Base-by-base conservation (phyloP, 1,284 basidiomycete species). In the Cystobasidium slooffiae region DNA sequence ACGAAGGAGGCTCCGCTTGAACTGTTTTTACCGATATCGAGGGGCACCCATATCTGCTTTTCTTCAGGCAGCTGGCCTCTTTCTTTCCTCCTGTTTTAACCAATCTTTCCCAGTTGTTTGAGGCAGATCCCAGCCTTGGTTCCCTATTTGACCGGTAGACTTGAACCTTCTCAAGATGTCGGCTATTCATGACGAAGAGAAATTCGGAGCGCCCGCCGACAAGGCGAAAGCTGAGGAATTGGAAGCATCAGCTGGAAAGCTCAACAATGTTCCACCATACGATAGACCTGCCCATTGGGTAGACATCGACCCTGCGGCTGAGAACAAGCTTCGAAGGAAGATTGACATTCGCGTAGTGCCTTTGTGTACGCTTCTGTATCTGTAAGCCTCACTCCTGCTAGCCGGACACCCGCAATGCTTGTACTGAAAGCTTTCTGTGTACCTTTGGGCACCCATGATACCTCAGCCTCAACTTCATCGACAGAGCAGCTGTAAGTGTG, bases 381-480 rank as follows among this genome's bases (percentile, higher is more conserved):
- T 68, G 66, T 68, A 44, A 37, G 66, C 37, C 6, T 22, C 7
- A n/a, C 22, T 20, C 39, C 3, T 12, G 20, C n/a, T 31, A 31
- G 5, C 14, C 22, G 4, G 22, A 67, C 51, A 41, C n/a, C 6
- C 31, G 18, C 24, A 31, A n/a, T 24, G 6, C 44, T 37, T 18
- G 31, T 31, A 31, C 31, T 31, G 31, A 31, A 31, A 31, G 31
- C 31, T 31, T 31, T 20, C 18, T 20, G 44, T 22, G 31, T 14
- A 22, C 2, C 44, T 14, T n/a, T 24, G 31, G 31, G 53, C 49
- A 5, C 24, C 20, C 5, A 2, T n/a, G 6, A 4, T 47, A 1
- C 31, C 47, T 53, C 41, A 68, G 66, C 41, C 66, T 68, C 53
- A 68, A 68, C 43, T 68, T 44, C 66, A 68, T 68, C 31, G 66